phyloP scores from a whole-genome alignment of 129 eudicot species.

The Helichrysum umbraculigerum region DNA sequence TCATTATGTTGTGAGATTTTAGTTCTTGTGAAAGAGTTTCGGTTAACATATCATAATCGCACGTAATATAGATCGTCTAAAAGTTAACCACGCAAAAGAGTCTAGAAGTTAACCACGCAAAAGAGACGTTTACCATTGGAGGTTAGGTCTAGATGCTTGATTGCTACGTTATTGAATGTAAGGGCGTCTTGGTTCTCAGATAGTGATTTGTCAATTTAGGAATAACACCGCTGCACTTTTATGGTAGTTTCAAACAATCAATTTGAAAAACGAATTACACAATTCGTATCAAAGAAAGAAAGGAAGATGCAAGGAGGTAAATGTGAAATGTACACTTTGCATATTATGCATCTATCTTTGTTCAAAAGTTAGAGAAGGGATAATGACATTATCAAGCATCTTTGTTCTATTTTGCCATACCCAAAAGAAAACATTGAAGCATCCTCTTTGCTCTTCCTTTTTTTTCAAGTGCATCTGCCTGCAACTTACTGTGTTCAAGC shows the following conservation, averaged over 20 bases:
- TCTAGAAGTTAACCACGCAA: neutral
- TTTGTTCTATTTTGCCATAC: slow-evolving; percentile 36
- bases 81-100: slow-evolving; percentile 3
- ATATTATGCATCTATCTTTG: slow-evolving; percentile 28
- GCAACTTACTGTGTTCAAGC: slow-evolving; percentile 29
- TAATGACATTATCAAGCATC: slow-evolving; percentile 29
- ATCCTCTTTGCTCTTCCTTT: slow-evolving; percentile 36
- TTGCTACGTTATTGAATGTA: slow-evolving; percentile 17
- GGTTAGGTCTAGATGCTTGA: slow-evolving; percentile 16
- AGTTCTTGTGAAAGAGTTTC: slow-evolving; percentile 14
- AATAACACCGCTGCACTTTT: slow-evolving; percentile 17
- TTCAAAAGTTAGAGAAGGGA: slow-evolving; percentile 29
- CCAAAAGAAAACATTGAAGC: slow-evolving; percentile 39
- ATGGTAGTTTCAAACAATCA: neutral
- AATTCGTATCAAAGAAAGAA: neutral
- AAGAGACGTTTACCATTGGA: slow-evolving; percentile 2
- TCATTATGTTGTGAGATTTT: neutral
- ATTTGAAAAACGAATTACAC: slow-evolving; percentile 2
- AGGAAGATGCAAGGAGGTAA: slow-evolving; percentile 1
- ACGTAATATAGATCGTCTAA: neutral
- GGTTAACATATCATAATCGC: slow-evolving; percentile 17
- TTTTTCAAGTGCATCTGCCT: slow-evolving; percentile 36
- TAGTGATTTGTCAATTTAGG: slow-evolving; percentile 16
- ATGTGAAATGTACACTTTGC: slow-evolving; percentile 25
- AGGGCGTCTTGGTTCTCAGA: slow-evolving; percentile 13